A percentile compares a stretch with the other conserved stretches of the same genome.
Conservation (phyloP, 2,329 filamentous ascomycete species). For the Colletotrichum phormii region DNA sequence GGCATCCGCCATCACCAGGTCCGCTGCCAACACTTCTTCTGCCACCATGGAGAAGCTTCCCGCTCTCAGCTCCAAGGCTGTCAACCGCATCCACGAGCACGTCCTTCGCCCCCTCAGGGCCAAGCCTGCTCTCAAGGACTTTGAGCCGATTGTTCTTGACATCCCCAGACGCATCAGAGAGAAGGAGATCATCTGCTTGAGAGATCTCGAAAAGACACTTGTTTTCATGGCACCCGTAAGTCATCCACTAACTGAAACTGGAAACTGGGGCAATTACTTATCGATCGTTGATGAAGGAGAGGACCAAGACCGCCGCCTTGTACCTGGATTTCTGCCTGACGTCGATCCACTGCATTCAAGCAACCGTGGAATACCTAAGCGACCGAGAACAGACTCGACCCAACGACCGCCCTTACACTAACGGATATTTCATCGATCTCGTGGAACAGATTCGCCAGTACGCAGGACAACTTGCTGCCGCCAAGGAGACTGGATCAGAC, state of each 20-base stretch:
- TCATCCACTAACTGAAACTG: slow-evolving; percentile 65
- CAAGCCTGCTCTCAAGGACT: slow-evolving; percentile 79
- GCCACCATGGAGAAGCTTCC: slow-evolving; percentile 62
- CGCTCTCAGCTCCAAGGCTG: slow-evolving; percentile 75
- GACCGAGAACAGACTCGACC: slow-evolving; percentile 88
- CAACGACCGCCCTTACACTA: slow-evolving; percentile 90
- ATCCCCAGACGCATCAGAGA: slow-evolving; percentile 83
- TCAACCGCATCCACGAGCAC: slow-evolving; percentile 82
- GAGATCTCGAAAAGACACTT: slow-evolving; percentile 94
- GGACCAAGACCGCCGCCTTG: slow-evolving; percentile 74
- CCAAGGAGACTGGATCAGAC: slow-evolving; percentile 74
- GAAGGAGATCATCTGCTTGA: slow-evolving; percentile 89
- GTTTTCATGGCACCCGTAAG: slow-evolving; percentile 95
- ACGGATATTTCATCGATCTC: slow-evolving; percentile 96
- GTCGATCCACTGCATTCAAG: slow-evolving; percentile 90
- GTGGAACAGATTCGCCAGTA: slow-evolving; percentile 93
- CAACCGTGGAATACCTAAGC: slow-evolving; percentile 86
- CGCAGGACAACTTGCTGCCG: slow-evolving; percentile 83
- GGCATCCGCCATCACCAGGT: slow-evolving; percentile 71
- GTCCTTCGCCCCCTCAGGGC: slow-evolving; percentile 82
- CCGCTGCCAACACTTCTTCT: slow-evolving; percentile 59
- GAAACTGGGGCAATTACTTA: slow-evolving; percentile 73
- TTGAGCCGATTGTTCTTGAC: slow-evolving; percentile 82
- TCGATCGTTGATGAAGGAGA: slow-evolving; percentile 82
- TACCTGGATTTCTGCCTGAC: slow-evolving; percentile 92